phyloP scores from a whole-genome alignment of 164 flowering plant species.

The Echeveria elegans region DNA sequence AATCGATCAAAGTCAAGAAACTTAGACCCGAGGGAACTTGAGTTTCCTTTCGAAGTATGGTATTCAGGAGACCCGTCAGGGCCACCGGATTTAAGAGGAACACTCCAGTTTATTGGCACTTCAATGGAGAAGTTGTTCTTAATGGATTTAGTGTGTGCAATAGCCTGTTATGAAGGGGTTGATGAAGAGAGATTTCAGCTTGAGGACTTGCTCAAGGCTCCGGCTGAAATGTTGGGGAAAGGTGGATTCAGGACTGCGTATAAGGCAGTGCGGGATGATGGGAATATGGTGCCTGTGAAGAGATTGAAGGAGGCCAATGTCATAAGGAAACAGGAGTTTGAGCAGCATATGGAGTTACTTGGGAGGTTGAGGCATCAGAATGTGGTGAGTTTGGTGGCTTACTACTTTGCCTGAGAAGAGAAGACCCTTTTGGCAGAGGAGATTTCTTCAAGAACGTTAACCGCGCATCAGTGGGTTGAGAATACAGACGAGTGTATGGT shows the following conservation, averaged over 20 bases:
- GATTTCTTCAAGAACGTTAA: too few species aligned
- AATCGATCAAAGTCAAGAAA: too few species aligned
- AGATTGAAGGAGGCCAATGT: slow-evolving; percentile 49
- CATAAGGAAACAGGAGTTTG: slow-evolving; percentile 64
- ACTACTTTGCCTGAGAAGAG: slow-evolving; percentile 38
- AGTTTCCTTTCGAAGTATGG: too few species aligned
- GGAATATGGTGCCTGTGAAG: slow-evolving; percentile 77
- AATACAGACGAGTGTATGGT: too few species aligned
- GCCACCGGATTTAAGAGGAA: too few species aligned
- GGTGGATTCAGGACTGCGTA: slow-evolving; percentile 87
- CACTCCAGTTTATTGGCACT: too few species aligned
- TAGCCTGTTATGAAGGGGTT: slow-evolving; percentile 63
- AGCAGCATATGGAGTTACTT: slow-evolving; percentile 66
- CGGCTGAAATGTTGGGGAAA: slow-evolving; percentile 94
- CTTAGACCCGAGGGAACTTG: too few species aligned
- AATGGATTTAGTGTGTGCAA: too few species aligned
- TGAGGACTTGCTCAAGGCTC: slow-evolving; percentile 79
- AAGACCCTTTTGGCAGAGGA: too few species aligned
- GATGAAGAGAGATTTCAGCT: slow-evolving; percentile 54
- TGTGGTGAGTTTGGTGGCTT: slow-evolving; percentile 61
- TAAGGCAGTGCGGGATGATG: slow-evolving; percentile 80
- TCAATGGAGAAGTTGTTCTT: too few species aligned
- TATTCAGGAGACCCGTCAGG: too few species aligned
- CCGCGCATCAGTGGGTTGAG: too few species aligned
- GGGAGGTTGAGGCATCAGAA: slow-evolving; percentile 66